A percentile compares a stretch with the other conserved stretches of the same genome.
Conservation (phyloP, 805 yeast genomes). For the Lipomyces kockii region DNA sequence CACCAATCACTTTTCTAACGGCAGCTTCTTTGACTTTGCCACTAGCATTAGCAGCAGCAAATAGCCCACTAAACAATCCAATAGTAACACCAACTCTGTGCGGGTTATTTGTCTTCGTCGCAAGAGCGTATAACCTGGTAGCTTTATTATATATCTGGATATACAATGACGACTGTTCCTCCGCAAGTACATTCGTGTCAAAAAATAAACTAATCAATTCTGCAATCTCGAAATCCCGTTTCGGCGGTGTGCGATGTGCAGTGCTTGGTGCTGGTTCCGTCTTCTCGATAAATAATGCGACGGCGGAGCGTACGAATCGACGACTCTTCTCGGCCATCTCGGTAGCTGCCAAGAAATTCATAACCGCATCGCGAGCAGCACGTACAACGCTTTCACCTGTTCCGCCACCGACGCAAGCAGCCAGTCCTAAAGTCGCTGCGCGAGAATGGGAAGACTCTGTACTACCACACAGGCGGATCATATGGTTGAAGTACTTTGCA, state of each 20-base stretch:
- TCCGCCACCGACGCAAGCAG: constrained; percentile 23
- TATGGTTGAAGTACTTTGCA: constrained; percentile 3
- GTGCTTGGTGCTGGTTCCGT: not conserved
- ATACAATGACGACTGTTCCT: constrained; percentile 3
- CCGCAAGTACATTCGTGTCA: constrained; percentile 1
- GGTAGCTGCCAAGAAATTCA: not conserved
- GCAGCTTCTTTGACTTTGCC: constrained; percentile 24
- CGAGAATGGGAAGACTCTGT: not conserved
- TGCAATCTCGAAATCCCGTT: constrained; percentile 25
- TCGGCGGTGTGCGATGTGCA: not conserved
- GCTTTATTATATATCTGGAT: constrained; percentile 24
- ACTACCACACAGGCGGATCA: constrained; percentile 11
- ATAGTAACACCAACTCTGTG: constrained; percentile 4
- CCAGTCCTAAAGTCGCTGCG: constrained; percentile 22
- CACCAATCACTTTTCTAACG: constrained; percentile 14
- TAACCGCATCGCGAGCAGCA: constrained; percentile 30
- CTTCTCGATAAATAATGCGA: constrained; percentile 8
- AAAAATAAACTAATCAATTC: constrained; percentile 20
- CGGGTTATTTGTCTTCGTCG: constrained; percentile 10
- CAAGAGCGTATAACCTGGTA: constrained; percentile 17
- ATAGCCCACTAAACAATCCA: constrained; percentile 16
- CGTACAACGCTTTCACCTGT: constrained; percentile 33
- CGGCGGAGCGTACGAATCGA: constrained; percentile 3
- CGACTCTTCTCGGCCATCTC: not conserved
- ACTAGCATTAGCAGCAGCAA: not conserved